These are phyloP conservation scores for Microcyclosporella mali DNA, from an alignment of 2,329 filamentous ascomycete genomes.

Conservation along the genomic window DNA sequence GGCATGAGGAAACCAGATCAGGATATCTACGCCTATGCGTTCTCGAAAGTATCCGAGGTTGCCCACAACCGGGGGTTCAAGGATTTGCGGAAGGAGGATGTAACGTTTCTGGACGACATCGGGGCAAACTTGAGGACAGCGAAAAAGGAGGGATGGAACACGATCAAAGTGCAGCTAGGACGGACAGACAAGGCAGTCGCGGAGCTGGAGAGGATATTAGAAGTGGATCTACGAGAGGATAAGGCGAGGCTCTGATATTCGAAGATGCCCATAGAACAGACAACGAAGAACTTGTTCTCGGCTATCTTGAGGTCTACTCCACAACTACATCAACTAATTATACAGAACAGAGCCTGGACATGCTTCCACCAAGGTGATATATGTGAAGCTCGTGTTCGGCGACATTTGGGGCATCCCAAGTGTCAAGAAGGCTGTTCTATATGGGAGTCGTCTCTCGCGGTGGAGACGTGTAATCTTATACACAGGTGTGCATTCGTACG, in stretches of 20 bases:
- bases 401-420: too few relatives aligned
- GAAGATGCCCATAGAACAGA: neutral
- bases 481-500: too few relatives aligned
- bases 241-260: conserved; percentile 8
- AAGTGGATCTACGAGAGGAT: conserved; percentile 40
- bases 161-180: conserved; percentile 78
- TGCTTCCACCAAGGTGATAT: too few relatives aligned
- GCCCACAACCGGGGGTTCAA: conserved; percentile 50
- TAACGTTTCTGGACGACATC: conserved; percentile 90
- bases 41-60: conserved; percentile 60
- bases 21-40: conserved; percentile 68
- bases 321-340: too few relatives aligned
- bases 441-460: too few relatives aligned
- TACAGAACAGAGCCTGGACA: too few relatives aligned
- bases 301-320: too few relatives aligned
- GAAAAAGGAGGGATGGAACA: conserved; percentile 66
- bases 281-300: neutral
- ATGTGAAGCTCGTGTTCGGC: too few relatives aligned
- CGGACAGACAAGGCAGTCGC: conserved; percentile 73
- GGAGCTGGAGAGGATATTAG: conserved; percentile 69
- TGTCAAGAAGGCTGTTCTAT: too few relatives aligned
- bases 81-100: conserved; percentile 56
- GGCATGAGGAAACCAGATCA: conserved; percentile 83
- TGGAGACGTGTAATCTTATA: too few relatives aligned
- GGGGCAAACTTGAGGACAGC: conserved; percentile 85